These are phyloP conservation scores for Paspalum notatum DNA, from an alignment of 176 grass and related monocot species.

Conservation along the genomic window DNA sequence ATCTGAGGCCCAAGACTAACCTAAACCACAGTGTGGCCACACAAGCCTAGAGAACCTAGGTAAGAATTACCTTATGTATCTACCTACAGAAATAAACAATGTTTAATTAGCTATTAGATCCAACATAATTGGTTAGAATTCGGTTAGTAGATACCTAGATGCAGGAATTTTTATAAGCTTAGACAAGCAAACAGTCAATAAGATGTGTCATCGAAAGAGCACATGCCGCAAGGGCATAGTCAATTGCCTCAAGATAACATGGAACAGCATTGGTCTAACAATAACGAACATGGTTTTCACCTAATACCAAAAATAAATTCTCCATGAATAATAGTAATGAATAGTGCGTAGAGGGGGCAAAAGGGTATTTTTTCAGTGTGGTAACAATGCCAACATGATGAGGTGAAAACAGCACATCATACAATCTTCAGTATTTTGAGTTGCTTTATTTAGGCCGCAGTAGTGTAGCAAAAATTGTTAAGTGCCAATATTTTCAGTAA, in stretches of 20 bases:
- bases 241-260: background rate
- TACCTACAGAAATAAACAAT: background rate
- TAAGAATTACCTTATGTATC: background rate
- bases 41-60: background rate
- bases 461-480: background rate
- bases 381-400: conserved; percentile 3
- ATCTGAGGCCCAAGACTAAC: background rate
- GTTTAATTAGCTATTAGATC: background rate
- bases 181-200: conserved; percentile 1
- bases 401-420: conserved; percentile 2
- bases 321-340: background rate
- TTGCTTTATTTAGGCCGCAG: background rate
- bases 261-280: background rate
- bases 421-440: background rate
- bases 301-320: background rate
- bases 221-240: background rate
- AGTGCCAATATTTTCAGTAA: background rate
- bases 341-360: background rate
- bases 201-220: background rate
- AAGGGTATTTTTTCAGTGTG: background rate
- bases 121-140: background rate
- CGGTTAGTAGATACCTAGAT: background rate
- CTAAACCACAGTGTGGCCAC: background rate
- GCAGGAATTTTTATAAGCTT: background rate
- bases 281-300: background rate